A percentile compares a stretch with the other conserved stretches of the same genome.
Conservation (phyloP, 2,329 filamentous ascomycete species). For the Aspergillus ruber region DNA sequence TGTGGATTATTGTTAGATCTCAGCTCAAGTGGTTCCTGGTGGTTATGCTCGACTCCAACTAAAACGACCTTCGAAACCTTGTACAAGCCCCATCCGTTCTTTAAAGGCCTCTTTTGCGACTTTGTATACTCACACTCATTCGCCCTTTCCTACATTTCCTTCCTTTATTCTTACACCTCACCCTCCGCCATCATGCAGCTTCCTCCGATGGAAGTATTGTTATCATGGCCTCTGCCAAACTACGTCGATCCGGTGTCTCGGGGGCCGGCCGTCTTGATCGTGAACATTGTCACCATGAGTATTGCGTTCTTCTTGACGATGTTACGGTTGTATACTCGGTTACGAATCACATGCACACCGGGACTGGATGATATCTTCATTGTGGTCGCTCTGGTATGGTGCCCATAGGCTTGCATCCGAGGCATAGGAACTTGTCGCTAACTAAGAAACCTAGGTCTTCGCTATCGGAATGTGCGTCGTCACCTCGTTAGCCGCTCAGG, state of each 20-base stretch:
- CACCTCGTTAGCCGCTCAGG: conserved; percentile 26
- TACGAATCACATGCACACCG: conserved; percentile 39
- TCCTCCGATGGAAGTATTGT: conserved; percentile 37
- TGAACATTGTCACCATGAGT: conserved; percentile 35
- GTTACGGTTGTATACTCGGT: conserved; percentile 43
- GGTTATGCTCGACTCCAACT: conserved; percentile 4
- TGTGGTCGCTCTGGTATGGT: conserved; percentile 34
- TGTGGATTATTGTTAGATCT: not conserved
- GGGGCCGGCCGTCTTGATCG: conserved; percentile 38
- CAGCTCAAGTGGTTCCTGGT: conserved; percentile 4
- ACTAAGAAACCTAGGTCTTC: conserved; percentile 20
- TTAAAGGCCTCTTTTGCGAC: not conserved
- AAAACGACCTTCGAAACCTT: not conserved
- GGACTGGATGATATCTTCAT: conserved; percentile 46
- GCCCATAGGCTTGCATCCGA: not conserved
- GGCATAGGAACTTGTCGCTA: not conserved
- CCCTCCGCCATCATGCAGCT: conserved; percentile 26
- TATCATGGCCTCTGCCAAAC: conserved; percentile 44
- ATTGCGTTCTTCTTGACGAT: conserved; percentile 36
- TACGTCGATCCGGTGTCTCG: conserved; percentile 41
- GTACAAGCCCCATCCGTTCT: not conserved
- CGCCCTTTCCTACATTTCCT: not conserved
- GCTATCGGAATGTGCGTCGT: conserved; percentile 30
- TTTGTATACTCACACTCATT: not conserved
- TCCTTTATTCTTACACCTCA: not conserved